Conservation (phyloP, 768 basidiomycete species). For the Lactifluus subvellereus region DNA sequence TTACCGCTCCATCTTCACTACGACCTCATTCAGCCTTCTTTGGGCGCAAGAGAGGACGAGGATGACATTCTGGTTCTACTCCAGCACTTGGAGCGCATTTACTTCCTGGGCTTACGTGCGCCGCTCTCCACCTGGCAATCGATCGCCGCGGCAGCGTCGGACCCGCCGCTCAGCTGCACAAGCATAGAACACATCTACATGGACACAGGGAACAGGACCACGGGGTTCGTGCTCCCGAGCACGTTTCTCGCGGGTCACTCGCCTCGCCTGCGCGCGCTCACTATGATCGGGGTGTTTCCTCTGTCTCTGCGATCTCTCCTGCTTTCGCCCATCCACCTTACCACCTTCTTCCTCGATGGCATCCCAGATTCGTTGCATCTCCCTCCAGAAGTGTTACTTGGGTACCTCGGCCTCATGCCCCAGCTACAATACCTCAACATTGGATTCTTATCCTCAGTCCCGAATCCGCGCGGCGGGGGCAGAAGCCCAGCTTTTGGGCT, state of each 20-base stretch:
- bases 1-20: constrained; percentile 2
- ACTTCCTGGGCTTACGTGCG: not conserved
- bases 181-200: not conserved
- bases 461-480: not conserved
- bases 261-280: not conserved
- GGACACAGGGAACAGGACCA: not conserved
- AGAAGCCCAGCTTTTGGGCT: not conserved
- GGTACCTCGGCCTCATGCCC: not conserved
- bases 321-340: not conserved
- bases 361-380: not conserved
- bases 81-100: not conserved
- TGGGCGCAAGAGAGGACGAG: not conserved
- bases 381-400: not conserved
- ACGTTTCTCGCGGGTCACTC: not conserved
- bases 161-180: not conserved
- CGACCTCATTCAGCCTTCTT: not conserved
- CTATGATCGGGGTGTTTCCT: not conserved
- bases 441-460: not conserved
- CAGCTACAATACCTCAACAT: not conserved
- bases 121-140: not conserved
- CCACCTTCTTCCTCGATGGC: not conserved
- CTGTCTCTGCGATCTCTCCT: not conserved
- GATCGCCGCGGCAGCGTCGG: not conserved
- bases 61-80: not conserved
- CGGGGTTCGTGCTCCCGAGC: not conserved